Evolutionary conservation across 2,329 filamentous ascomycete genomes (phyloP), one percentile per base, ranked within the genome.

Genomic region (Mycosphaerella arachidis): DNA sequence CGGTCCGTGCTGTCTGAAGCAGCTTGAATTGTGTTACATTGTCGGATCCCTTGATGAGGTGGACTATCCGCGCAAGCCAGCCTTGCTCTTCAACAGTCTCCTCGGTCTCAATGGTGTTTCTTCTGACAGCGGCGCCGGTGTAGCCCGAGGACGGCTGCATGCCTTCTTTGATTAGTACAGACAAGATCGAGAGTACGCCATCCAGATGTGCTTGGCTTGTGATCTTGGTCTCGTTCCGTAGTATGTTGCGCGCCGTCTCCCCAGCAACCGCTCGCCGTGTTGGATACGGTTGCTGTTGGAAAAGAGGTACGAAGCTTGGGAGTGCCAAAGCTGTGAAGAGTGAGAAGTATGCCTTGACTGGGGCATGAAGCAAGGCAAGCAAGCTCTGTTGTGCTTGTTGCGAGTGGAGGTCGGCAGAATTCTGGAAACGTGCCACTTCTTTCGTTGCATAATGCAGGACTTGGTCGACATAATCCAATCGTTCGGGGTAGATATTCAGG

Each of bases 81-180:
- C 94, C 94, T 79, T 99, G 94, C 77, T 99, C 94, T 76, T 99
- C 93, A 70, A 97, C 86, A 0, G 93, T 97, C 78, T 99, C 95
- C 63, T 99, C 94, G 0, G 94, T 97, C 79, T 99, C 95, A 51
- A 84, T 80, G 20, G 85, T 84, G 63, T 91, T 86, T 64, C 91
- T 83, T 71, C 93, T 90, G 13, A 81, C 77, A 6, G 89, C 85
- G 43, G 89, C 86, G 3, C 91, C 90, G 0, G 92, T 88, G 69
- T 97, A 97, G 31, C 91, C 91, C 51, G 86, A 84, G n/a, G 90
- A 86, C 56, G 78, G 74, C 70, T 96, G 92, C 13, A 90, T 87
- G 12, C 93, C 92, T 77, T 99, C 94, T 68, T 92, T 94, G 73
- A 99, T 94, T 37, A 99, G 80, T 0, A 99, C 94, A 67, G 90